phyloP scores from a whole-genome alignment of 768 basidiomycete genomes.

The Termitomyces sp. region DNA sequence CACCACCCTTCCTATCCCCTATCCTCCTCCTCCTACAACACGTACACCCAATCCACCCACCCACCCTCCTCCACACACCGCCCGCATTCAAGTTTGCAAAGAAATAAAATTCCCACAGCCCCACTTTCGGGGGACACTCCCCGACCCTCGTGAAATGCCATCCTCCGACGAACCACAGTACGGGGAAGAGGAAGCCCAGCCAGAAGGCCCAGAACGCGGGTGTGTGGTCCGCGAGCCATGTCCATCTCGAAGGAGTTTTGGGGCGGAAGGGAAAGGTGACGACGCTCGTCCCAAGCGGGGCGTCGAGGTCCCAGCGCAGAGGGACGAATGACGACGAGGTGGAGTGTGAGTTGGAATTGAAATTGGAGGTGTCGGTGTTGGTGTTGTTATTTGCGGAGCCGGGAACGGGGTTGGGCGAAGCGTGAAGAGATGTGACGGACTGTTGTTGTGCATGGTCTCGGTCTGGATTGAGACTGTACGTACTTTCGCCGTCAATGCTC shows the following conservation, averaged over 20 bases:
- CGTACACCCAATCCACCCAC: slow-evolving; percentile 4
- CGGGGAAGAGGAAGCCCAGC: slow-evolving; percentile 68
- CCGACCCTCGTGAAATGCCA: slow-evolving; percentile 58
- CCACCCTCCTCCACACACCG: slow-evolving; percentile 1
- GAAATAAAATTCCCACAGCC: slow-evolving; percentile 46
- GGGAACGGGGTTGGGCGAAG: slow-evolving; percentile 1
- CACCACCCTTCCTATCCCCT: neutral
- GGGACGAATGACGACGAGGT: slow-evolving; percentile 22
- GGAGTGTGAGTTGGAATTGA: slow-evolving; percentile 39
- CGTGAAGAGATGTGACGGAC: neutral
- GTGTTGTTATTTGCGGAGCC: neutral
- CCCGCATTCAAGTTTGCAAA: neutral
- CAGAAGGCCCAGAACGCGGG: slow-evolving; percentile 67
- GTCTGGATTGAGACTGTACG: neutral
- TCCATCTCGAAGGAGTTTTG: slow-evolving; percentile 23
- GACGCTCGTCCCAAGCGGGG: slow-evolving; percentile 28
- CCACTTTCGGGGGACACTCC: slow-evolving; percentile 40
- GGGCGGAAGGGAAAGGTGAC: slow-evolving; percentile 25
- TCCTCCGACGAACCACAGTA: slow-evolving; percentile 75
- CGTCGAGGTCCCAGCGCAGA: slow-evolving; percentile 48
- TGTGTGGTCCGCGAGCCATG: slow-evolving; percentile 24
- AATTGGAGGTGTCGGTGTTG: neutral
- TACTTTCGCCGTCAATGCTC: neutral
- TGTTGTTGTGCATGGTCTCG: neutral
- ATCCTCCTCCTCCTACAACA: slow-evolving; percentile 25